Base-by-base conservation (phyloP, 192 early-diverging fungal species). In the Linnemannia elongata region DNA sequence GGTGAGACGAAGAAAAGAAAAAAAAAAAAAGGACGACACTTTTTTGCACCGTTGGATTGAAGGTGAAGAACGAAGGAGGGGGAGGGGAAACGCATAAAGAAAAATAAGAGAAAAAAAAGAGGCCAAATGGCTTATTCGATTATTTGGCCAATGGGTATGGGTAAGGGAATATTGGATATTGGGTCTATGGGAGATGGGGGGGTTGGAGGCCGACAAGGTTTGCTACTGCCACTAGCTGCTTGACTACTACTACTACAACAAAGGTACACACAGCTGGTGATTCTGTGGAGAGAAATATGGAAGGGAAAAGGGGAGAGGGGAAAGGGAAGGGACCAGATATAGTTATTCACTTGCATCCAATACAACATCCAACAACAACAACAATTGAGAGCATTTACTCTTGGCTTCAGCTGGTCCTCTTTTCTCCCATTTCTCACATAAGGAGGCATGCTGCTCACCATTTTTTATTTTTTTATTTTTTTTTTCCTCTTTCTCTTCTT, bases 41-140 rank as follows among this genome's bases (percentile, higher is more conserved):
- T 24, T 24, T 24, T 55, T 24, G 22, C 55, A 27, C 55, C 6
- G 55, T 60, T 27, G n/a, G n/a, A 27, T 12, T 55, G 20, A n/a
- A 60, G 24, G 24, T 1, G n/a, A 30, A 30, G 55, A n/a, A 60
- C n/a, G 10, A 57, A n/a, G 6, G 24, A 57, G 4, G 20, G 24
- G 22, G 54, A 55, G 22, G 54, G 55, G 6, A 27, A 10, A 27
- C n/a, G n/a, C 55, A 10, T 30, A 66, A 66, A 33, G 60, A 33
- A 13, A 66, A 30, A 18, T 52, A 52, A 6, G 3, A 52, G 13
- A 57, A 57, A n/a, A 20, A 24, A 60, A 33, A 63, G 30, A 66
- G 60, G 60, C 60, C 60, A 66, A 66, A 66, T 66, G 60, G 60
- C 60, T 66, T 66, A 66, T 66, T 33, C n/a, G 44, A 13, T 45